Base-by-base conservation (phyloP, 768 basidiomycete species). In the Cystobasidium tubakii region DNA sequence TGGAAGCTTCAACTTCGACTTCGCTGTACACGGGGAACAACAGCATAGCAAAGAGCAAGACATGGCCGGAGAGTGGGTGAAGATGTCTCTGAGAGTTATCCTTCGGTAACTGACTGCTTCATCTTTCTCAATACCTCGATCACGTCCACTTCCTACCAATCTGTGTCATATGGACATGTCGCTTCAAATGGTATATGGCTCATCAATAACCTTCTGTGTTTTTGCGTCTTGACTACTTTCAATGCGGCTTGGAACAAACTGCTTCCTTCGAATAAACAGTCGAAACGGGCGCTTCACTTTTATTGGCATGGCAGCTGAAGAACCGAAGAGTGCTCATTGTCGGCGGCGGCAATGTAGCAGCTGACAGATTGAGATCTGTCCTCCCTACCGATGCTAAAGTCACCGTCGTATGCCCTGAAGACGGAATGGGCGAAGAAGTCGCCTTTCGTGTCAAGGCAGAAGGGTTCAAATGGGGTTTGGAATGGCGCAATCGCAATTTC, bases 301-400 rank as follows among this genome's bases (percentile, higher is more conserved):
- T 97, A 46, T 83, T 97, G 76, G 95, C 96, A 42, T 96, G 91
- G 90, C 93, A 95, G 81, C 89, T 98, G 81, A 87, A 86, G 73
- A 83, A 85, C 77, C 92, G 90, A 77, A 85, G 83, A 23, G 91
- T 96, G 57, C 88, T 98, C 79, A 86, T 98, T 78, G 87, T 98
- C 77, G 96, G 96, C 53, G 96, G 95, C 10, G 96, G 96, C 62
- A 87, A 89, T 73, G 90, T 99, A 64, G 95, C 93, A 1, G 88
- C 92, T 1, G 87, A 90, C 65, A 88, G 96, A 67, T 85, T 98
- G 69, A 88, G 90, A 79, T 90, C 91, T 76, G 85, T 94, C 77
- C 88, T 99, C 76, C 84, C 84, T 67, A 87, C 92, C 10, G 90
- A 90, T 75, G 91, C 91, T 2, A 43, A 53, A 2, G 86, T 97